A percentile compares a stretch with the other conserved stretches of the same genome.
Conservation (phyloP, 169 alveolate species). For the Plasmodium reichenowi region DNA sequence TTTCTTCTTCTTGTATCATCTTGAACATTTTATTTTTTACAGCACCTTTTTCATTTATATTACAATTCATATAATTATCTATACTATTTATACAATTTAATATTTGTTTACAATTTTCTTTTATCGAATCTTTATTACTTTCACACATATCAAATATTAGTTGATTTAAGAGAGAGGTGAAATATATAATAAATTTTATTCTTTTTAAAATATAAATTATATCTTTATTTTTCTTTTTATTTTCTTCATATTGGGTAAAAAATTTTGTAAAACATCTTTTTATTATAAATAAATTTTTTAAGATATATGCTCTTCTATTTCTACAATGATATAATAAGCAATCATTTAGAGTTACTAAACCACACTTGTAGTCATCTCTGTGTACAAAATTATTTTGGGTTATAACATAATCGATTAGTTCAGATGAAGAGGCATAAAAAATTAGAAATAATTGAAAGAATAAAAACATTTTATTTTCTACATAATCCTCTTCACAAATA, state of each 20-base stretch:
- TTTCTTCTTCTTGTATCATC: background rate
- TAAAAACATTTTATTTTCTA: conserved; percentile 22
- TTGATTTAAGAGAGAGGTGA: conserved; percentile 17
- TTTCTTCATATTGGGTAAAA: conserved; percentile 10
- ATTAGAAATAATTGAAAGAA: conserved; percentile 61
- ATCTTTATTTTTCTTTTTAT: background rate
- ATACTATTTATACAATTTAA: conserved; percentile 23
- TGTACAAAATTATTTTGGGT: conserved; percentile 31
- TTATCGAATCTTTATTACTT: background rate
- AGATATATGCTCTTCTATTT: conserved; percentile 17
- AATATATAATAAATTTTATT: conserved; percentile 34
- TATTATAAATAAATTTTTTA: conserved; percentile 49
- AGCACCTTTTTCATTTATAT: background rate
- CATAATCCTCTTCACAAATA: conserved; percentile 18
- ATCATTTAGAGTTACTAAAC: conserved; percentile 18
- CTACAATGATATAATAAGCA: conserved; percentile 47
- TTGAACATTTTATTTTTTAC: background rate
- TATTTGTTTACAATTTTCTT: conserved; percentile 39
- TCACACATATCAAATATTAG: conserved; percentile 30
- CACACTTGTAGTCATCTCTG: conserved; percentile 71
- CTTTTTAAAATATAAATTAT: conserved; percentile 10
- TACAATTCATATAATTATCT: conserved; percentile 18
- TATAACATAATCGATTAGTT: conserved; percentile 46
- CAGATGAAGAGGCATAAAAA: conserved; percentile 38
- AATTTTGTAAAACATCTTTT: conserved; percentile 41